Evolutionary conservation across 192 early-diverging fungal genomes (phyloP).

Genomic region (Neocallimastix lanati): DNA sequence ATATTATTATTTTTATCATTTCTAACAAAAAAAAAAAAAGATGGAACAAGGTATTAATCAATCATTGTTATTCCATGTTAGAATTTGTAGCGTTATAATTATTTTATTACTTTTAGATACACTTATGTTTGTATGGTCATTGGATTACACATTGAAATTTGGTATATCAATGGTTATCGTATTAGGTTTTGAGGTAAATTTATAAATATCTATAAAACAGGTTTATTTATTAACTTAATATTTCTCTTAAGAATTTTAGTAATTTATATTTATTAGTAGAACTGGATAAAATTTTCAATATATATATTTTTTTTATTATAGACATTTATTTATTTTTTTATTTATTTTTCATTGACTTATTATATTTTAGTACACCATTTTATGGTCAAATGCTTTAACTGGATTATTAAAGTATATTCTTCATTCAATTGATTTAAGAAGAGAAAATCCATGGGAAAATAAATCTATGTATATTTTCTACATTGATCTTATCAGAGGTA

Average conservation of each 20-base stretch:
- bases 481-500: conserved; percentile 67
- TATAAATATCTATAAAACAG: too few species aligned
- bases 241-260: too few species aligned
- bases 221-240: too few species aligned
- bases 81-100: conserved; percentile 44
- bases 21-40: conserved; percentile 9
- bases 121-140: conserved; percentile 53
- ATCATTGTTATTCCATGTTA: conserved; percentile 44
- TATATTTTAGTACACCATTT: conserved; percentile 65
- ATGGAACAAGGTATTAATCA: conserved; percentile 66
- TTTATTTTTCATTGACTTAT: neutral
- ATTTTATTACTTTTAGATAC: conserved; percentile 52
- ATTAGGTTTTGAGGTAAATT: conserved; percentile 83
- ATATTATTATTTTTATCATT: neutral
- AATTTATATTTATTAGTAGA: too few species aligned
- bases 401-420: conserved; percentile 70
- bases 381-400: conserved; percentile 56
- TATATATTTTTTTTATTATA: neutral
- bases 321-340: neutral
- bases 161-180: conserved; percentile 89
- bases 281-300: too few species aligned
- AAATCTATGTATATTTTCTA: conserved; percentile 86
- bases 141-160: conserved; percentile 32
- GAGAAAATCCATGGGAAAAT: conserved; percentile 74
- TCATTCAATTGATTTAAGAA: conserved; percentile 63